A percentile compares a stretch with the other conserved stretches of the same genome.
These are phyloP conservation scores for Quercus lobata DNA, from an alignment of 331 rosid species.

Conservation along the genomic window DNA sequence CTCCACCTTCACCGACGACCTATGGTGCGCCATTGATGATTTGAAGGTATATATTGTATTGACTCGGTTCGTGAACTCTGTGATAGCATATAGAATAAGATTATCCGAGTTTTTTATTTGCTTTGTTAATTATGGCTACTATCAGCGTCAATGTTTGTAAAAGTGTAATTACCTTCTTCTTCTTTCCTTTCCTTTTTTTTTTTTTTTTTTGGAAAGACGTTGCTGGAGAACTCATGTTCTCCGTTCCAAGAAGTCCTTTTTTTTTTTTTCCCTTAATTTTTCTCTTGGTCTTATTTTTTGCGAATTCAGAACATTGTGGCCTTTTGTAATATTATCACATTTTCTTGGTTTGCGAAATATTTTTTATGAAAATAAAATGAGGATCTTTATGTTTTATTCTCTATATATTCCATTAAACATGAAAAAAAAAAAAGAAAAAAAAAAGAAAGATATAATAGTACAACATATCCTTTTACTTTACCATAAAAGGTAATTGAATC, in stretches of 20 bases:
- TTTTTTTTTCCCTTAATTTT: neutral
- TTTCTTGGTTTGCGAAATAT: neutral
- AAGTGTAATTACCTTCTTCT: neutral
- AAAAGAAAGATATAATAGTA: too few species aligned
- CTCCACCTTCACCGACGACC: slow-evolving; percentile 23
- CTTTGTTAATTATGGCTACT: neutral
- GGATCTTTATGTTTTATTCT: too few species aligned
- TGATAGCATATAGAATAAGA: neutral
- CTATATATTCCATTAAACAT: too few species aligned
- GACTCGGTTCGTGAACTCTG: neutral
- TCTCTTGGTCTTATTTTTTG: too few species aligned
- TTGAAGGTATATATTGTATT: neutral
- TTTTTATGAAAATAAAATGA: too few species aligned
- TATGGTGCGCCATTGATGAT: slow-evolving; percentile 27
- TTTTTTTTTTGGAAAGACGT: neutral
- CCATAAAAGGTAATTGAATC: too few species aligned
- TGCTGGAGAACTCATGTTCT: neutral
- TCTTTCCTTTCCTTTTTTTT: too few species aligned
- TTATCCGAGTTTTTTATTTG: neutral
- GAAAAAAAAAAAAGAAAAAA: too few species aligned
- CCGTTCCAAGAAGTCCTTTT: neutral
- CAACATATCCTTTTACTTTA: too few species aligned
- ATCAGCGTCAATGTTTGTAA: neutral
- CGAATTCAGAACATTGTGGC: neutral
- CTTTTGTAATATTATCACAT: neutral